Conservation (phyloP, 2,329 filamentous ascomycete species). For the Beauveria medogensis region DNA sequence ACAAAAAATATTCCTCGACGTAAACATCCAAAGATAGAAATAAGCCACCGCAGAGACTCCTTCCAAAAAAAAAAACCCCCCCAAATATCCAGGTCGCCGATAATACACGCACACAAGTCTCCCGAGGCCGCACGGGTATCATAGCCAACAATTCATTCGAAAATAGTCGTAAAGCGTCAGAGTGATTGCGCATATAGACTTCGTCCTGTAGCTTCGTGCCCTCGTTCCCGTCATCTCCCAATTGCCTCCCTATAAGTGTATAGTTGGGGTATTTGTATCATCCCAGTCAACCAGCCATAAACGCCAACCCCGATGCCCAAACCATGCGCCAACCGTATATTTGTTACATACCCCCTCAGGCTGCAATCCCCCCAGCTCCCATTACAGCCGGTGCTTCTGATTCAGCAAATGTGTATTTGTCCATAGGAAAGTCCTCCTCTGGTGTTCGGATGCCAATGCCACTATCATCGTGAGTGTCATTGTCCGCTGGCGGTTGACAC, state of each 20-base stretch:
- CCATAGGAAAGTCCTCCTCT: slow-evolving; percentile 55
- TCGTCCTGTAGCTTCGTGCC: slow-evolving; percentile 8
- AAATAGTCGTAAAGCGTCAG: background rate
- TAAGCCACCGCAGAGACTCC: background rate
- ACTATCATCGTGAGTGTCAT: slow-evolving; percentile 58
- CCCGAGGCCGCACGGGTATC: slow-evolving; percentile 1
- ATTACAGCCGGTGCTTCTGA: slow-evolving; percentile 28
- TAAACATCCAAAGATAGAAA: slow-evolving; percentile 6
- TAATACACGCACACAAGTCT: slow-evolving; percentile 6
- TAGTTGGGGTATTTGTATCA: slow-evolving; percentile 8
- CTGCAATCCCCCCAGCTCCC: slow-evolving; percentile 22
- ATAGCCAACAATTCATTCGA: slow-evolving; percentile 4
- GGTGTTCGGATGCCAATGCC: slow-evolving; percentile 65
- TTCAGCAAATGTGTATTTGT: slow-evolving; percentile 45
- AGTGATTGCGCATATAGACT: background rate
- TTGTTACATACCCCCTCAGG: slow-evolving; percentile 5
- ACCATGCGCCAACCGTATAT: slow-evolving; percentile 5
- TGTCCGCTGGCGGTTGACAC: slow-evolving; percentile 26
- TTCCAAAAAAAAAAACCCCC: background rate
- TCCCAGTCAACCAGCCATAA: slow-evolving; percentile 10
- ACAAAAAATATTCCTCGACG: slow-evolving; percentile 9
- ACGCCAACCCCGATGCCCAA: slow-evolving; percentile 5
- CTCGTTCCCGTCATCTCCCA: slow-evolving; percentile 4
- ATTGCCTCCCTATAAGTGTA: slow-evolving; percentile 7
- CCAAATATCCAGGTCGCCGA: slow-evolving; percentile 8